These are phyloP conservation scores for Oenanthe sinensis DNA, from an alignment of 129 eudicot species.

Conservation along the genomic window DNA sequence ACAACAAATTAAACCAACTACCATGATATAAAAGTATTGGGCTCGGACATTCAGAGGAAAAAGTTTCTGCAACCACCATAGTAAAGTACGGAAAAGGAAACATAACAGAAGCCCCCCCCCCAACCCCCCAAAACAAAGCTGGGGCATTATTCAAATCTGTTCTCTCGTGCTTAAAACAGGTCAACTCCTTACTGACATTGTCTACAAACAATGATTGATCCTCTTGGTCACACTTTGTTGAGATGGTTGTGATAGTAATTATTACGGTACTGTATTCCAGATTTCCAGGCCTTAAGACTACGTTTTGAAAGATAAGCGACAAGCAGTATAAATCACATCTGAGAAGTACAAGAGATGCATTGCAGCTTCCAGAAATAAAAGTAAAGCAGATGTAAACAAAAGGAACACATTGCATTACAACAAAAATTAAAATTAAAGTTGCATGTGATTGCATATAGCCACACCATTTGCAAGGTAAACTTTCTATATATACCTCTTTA, in stretches of 20 bases:
- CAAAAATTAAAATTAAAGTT: no score
- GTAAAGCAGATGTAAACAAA: background rate
- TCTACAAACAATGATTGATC: background rate
- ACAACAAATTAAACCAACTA: background rate
- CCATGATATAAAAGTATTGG: no score
- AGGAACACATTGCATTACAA: background rate
- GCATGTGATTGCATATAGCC: background rate
- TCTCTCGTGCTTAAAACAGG: background rate
- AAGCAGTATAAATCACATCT: background rate
- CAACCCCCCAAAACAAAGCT: background rate
- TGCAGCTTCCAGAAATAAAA: background rate
- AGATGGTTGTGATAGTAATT: background rate
- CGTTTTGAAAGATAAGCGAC: background rate
- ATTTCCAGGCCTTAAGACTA: background rate
- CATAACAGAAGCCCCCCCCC: background rate
- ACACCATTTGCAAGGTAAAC: background rate
- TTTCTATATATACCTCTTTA: no score
- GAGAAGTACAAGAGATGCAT: background rate
- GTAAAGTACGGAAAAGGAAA: background rate
- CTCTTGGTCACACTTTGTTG: no score
- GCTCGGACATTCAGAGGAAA: background rate
- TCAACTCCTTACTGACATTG: background rate
- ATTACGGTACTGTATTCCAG: background rate
- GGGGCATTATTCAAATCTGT: background rate
- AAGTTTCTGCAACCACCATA: background rate